Evolutionary conservation across 2,329 filamentous ascomycete species (phyloP), one percentile per base, ranked within the genome.

Genomic region (Curvularia lunata): DNA sequence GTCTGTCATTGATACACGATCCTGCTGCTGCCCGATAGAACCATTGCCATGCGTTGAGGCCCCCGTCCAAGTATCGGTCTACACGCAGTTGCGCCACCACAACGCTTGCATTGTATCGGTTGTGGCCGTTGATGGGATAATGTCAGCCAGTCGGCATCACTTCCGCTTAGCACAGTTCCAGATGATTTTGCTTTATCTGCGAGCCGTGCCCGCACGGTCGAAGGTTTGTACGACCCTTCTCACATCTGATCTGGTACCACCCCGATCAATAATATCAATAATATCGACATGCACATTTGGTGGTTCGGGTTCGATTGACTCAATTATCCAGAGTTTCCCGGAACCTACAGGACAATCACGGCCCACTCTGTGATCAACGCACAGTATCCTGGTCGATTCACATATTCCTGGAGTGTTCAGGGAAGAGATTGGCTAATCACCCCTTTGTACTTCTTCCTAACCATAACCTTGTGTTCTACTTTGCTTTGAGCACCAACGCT

Each of bases 221-320:
- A 64, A 61, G 61, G 62, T 58, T 68, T 65, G 72, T 74, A 64
- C 70, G 63, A 73, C 69, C 62, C 57, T 65, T 60, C 58, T 49
- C 57, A 59, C 62, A 60, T 62, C 61, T 62, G 54, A 70, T 72
- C 69, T 64, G 46, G 73, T 75, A 67, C 52, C 63, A 75, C 73
- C 63, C 56, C 58, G 64, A 69, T 55, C 50, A 71, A 68, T 64
- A 66, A 59, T 60, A 57, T 58, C 63, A 59, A 70, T 70, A 71
- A 60, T 70, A 69, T 69, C 69, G 62, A 59, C 61, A 67, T 64
- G 64, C 70, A 70, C 69, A 66, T 65, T 63, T 65, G 66, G 56
- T 67, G 52, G 30, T 46, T 60, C 48, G 38, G 48, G 52, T 56
- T 64, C 66, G 64, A 68, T 63, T 59, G 62, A 71, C 58, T 13